Evolutionary conservation across 139 green algal genomes (phyloP).

Genomic region (Chlamydomonas asymmetrica): DNA sequence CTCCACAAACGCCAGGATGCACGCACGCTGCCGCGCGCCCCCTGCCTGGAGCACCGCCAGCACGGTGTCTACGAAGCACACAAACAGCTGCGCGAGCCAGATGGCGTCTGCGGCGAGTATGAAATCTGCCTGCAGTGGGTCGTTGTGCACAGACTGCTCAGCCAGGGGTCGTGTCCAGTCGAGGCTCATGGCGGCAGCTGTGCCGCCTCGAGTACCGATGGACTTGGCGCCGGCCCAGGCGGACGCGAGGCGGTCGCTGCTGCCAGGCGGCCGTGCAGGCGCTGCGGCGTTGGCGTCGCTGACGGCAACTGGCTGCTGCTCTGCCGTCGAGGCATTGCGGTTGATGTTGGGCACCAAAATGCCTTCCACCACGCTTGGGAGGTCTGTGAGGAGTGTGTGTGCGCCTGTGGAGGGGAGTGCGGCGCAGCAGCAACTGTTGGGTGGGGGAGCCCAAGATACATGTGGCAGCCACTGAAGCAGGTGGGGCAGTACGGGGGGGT

Average conservation of each 20-base stretch:
- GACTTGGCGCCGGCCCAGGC: background rate
- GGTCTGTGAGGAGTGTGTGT: constrained; percentile 51
- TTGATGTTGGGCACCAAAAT: constrained; percentile 14
- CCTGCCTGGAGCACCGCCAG: background rate
- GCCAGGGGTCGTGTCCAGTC: constrained; percentile 30
- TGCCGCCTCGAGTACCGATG: constrained; percentile 3
- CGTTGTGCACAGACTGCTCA: constrained; percentile 9
- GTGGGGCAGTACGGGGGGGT: too few relatives aligned
- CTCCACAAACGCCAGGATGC: constrained; percentile 32
- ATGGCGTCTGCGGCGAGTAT: constrained; percentile 48
- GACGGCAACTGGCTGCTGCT: background rate
- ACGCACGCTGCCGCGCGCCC: background rate
- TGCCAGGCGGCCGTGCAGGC: too few relatives aligned
- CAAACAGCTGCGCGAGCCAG: constrained; percentile 37
- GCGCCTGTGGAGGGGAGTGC: constrained; percentile 47
- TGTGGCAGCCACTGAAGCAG: too few relatives aligned
- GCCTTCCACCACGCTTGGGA: constrained; percentile 31
- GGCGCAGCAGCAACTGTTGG: too few relatives aligned
- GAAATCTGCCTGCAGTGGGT: constrained; percentile 30
- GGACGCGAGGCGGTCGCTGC: background rate
- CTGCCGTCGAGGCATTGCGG: constrained; percentile 10
- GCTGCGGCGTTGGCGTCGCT: too few relatives aligned
- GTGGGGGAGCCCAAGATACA: too few relatives aligned
- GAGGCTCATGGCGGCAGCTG: constrained; percentile 14
- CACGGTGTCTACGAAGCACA: constrained; percentile 25